Base-by-base conservation (phyloP, 768 basidiomycete genomes). In the Tricholoma saponaceum region DNA sequence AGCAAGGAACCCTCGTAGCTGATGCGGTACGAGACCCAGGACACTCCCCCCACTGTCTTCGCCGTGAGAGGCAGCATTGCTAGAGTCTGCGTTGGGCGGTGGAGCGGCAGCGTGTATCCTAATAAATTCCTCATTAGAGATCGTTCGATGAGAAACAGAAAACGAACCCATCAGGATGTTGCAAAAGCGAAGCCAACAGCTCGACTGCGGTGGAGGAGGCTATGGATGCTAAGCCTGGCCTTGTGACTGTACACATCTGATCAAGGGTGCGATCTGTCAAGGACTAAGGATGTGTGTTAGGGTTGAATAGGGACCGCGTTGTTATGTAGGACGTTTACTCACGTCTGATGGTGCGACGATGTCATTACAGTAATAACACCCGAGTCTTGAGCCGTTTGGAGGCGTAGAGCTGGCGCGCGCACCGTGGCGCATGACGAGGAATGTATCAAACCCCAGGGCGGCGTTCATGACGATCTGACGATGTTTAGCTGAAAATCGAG, bases 321-420 rank as follows among this genome's bases (percentile, higher is more conserved):
- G 33, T 25, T n/a, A 18, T 49, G n/a, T 8, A 54, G 57, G 57
- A 47, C 49, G 37, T 43, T 25, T 10, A 67, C 75, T 49, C 58
- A 96, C 95, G 70, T 99, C 95, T 16, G 90, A 84, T 7, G 97
- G 95, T 0, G 96, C 97, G 37, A 98, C 95, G 56, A 98, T 91
- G 62, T 99, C 97, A 65, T 98, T 98, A 73, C 97, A 99, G 69
- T 93, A 99, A 69, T 99, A 98, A 67, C 97, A 99, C 3, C 97
- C 96, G 30, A 99, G 74, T 2, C 73, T 72, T 26, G 74, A 59
- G 13, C 62, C 56, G 49, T 67, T 60, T n/a, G 68, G 53, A 58
- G 71, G 41, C 54, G 67, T 41, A 60, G 67, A 58, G 39, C 72
- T 70, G 1, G 74, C 76, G 6, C 89, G 83, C 4, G 86, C 79